Percentiles rank a stretch among this genome's conserved stretches.
Conservation (phyloP, 169 alveolate genomes). For the Eimeria sp. region DNA sequence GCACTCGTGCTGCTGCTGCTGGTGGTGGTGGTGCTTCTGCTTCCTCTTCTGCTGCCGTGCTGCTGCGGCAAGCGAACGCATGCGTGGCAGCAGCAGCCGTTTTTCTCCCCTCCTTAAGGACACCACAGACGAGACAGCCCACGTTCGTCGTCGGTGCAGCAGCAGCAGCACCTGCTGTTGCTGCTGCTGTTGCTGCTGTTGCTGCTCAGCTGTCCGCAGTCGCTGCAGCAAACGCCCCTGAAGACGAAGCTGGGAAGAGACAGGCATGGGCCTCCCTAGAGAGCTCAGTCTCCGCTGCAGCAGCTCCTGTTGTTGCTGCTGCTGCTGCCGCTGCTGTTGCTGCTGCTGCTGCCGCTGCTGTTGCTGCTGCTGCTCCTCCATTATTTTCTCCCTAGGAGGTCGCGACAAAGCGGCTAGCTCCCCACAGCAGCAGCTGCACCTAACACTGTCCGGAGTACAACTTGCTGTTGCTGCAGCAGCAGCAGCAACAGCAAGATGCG, state of each 20-base stretch:
- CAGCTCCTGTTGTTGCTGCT: neutral
- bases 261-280: neutral
- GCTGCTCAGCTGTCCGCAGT: neutral
- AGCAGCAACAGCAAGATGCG: neutral
- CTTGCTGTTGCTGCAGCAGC: slow-evolving; percentile 7
- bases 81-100: neutral
- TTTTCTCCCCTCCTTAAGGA: neutral
- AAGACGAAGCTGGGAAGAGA: neutral
- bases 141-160: neutral
- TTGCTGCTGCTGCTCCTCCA: slow-evolving; percentile 25
- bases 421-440: too few species aligned
- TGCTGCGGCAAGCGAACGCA: slow-evolving; percentile 5
- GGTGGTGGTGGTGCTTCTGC: neutral
- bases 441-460: too few species aligned
- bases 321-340: neutral
- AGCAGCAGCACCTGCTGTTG: slow-evolving; percentile 1
- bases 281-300: neutral
- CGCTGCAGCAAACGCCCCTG: slow-evolving; percentile 16
- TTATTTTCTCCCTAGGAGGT: too few species aligned
- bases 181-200: slow-evolving; percentile 25
- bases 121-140: neutral
- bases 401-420: too few species aligned
- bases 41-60: neutral
- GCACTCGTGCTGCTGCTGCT: neutral
- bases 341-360: neutral